These are phyloP conservation scores for Achlya hypogyna DNA, from an alignment of 352 stramenopile species.

Conservation along the genomic window DNA sequence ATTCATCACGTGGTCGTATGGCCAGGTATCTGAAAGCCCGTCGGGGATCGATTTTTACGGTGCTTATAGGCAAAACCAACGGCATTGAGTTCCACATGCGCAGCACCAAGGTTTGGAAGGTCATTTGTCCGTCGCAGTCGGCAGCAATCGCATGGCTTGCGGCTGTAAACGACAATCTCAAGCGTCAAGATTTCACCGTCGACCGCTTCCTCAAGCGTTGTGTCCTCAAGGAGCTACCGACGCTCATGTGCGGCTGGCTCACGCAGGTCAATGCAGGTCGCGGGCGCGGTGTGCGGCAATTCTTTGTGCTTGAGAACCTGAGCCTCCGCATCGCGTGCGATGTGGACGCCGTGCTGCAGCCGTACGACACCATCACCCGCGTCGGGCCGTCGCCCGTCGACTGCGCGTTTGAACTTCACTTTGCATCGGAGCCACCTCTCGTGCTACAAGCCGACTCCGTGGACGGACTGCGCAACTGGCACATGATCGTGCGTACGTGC, in stretches of 20 bases:
- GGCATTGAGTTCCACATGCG: slow-evolving; percentile 54
- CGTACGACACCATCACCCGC: slow-evolving; percentile 51
- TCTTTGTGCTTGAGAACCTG: slow-evolving; percentile 65
- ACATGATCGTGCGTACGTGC: slow-evolving; percentile 13
- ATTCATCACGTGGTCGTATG: slow-evolving; percentile 53
- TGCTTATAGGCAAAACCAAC: slow-evolving; percentile 36
- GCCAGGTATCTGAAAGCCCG: slow-evolving; percentile 23
- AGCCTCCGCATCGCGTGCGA: slow-evolving; percentile 65
- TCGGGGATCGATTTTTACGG: neutral
- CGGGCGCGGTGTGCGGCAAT: slow-evolving; percentile 36
- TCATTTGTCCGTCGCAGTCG: slow-evolving; percentile 6
- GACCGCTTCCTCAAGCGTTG: slow-evolving; percentile 11
- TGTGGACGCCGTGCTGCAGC: slow-evolving; percentile 67
- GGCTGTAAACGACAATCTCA: slow-evolving; percentile 4
- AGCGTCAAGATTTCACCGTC: slow-evolving; percentile 8
- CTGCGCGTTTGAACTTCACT: slow-evolving; percentile 59
- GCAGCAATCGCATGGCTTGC: slow-evolving; percentile 10
- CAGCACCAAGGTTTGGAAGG: slow-evolving; percentile 55
- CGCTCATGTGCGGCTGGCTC: slow-evolving; percentile 74
- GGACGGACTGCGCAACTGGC: slow-evolving; percentile 1
- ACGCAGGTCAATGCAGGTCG: slow-evolving; percentile 33
- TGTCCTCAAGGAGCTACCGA: slow-evolving; percentile 48
- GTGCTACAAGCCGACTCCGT: slow-evolving; percentile 12
- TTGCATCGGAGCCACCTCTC: slow-evolving; percentile 45
- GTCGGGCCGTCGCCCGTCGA: slow-evolving; percentile 46